These are phyloP conservation scores for Nicotiana otophora DNA, from an alignment of 257 asterid species.

Conservation along the genomic window DNA sequence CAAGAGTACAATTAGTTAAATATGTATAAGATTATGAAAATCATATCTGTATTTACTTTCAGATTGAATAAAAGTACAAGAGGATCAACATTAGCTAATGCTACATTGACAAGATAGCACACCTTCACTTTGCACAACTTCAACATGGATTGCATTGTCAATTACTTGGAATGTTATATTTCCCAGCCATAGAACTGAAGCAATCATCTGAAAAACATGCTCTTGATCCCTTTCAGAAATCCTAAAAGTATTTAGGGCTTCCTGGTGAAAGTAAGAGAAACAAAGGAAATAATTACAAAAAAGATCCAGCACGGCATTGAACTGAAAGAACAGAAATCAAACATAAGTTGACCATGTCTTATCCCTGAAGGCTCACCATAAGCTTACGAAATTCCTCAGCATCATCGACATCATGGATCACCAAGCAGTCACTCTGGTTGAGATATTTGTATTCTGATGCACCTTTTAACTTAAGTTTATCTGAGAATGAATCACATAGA, in stretches of 20 bases:
- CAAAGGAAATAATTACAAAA: slow-evolving; percentile 17
- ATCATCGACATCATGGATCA: slow-evolving; percentile 55
- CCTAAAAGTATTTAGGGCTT: slow-evolving; percentile 52
- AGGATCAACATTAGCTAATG: slow-evolving; percentile 14
- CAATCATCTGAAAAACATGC: slow-evolving; percentile 70
- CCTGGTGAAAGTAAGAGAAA: slow-evolving; percentile 43
- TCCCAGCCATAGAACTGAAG: slow-evolving; percentile 96
- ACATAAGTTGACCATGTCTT: slow-evolving; percentile 7
- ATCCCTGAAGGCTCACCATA: slow-evolving; percentile 21
- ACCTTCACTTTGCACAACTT: slow-evolving; percentile 86
- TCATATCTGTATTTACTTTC: slow-evolving; percentile 1
- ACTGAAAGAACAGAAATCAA: slow-evolving; percentile 8
- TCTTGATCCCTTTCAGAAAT: slow-evolving; percentile 75
- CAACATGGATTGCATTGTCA: slow-evolving; percentile 62
- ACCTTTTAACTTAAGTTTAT: slow-evolving; percentile 56
- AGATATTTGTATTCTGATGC: slow-evolving; percentile 73
- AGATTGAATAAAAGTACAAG: background rate
- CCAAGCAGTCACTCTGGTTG: slow-evolving; percentile 71
- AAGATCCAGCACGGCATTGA: slow-evolving; percentile 1
- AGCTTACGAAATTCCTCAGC: slow-evolving; percentile 58
- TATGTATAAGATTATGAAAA: slow-evolving; percentile 3
- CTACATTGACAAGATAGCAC: slow-evolving; percentile 14
- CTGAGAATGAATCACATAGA: slow-evolving; percentile 36
- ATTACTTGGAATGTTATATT: slow-evolving; percentile 69
- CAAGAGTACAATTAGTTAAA: background rate